These are phyloP conservation scores for Waitea zeae DNA, from an alignment of 1,284 basidiomycete genomes.

Conservation along the genomic window DNA sequence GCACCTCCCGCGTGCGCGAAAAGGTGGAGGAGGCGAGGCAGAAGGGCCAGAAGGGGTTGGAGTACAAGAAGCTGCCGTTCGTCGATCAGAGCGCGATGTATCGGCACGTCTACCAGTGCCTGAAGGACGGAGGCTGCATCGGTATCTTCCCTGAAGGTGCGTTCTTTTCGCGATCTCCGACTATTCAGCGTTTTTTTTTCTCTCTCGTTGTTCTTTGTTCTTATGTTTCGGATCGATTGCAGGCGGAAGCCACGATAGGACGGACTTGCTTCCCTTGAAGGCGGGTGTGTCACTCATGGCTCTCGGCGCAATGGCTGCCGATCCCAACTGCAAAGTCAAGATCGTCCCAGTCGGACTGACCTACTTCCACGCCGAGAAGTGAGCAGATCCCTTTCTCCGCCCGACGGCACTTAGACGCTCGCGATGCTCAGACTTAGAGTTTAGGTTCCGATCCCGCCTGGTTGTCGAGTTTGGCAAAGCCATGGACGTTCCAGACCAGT, in stretches of 20 bases:
- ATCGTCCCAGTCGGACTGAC: conserved; percentile 90
- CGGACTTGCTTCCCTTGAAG: conserved; percentile 87
- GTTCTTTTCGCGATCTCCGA: conserved; percentile 6
- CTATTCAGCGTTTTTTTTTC: not conserved
- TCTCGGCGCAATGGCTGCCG: conserved; percentile 88
- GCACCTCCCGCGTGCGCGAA: conserved; percentile 51
- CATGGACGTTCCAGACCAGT: conserved; percentile 73
- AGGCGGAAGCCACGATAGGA: conserved; percentile 95
- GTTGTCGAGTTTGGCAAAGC: conserved; percentile 95
- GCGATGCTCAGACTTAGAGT: too few relatives aligned
- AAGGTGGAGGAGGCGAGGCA: conserved; percentile 38
- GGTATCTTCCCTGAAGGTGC: conserved; percentile 94
- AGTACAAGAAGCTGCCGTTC: conserved; percentile 68
- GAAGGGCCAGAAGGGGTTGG: conserved; percentile 40
- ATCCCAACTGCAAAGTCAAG: conserved; percentile 76
- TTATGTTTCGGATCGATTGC: conserved; percentile 1
- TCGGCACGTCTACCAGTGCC: conserved; percentile 77
- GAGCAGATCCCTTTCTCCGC: too few relatives aligned
- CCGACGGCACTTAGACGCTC: too few relatives aligned
- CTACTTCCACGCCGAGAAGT: conserved; percentile 90
- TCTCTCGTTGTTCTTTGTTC: not conserved
- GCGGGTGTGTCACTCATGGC: conserved; percentile 96
- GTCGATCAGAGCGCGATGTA: conserved; percentile 95
- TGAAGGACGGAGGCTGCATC: conserved; percentile 81
- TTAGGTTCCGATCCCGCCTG: conserved; percentile 89